Conservation (phyloP, 495 filamentous ascomycete genomes). For the Letharia columbiana region DNA sequence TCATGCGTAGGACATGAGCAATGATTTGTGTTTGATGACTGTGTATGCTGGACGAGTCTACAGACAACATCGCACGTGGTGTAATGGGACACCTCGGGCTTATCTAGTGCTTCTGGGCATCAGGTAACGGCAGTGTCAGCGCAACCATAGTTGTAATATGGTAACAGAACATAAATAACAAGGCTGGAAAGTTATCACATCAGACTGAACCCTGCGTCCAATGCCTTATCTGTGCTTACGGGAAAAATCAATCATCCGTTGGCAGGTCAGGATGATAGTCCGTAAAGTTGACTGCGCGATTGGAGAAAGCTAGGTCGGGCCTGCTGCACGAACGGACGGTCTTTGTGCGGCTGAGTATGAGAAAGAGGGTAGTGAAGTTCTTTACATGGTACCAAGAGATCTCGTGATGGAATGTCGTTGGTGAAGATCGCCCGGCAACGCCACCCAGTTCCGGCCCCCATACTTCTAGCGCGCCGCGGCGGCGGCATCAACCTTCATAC, state of each 20-base stretch:
- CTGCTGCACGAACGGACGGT: background rate
- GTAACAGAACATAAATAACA: background rate
- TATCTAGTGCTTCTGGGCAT: background rate
- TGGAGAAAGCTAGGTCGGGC: too few species aligned
- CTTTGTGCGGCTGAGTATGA: too few species aligned
- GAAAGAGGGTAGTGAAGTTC: background rate
- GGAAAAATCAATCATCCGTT: background rate
- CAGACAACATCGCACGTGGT: background rate
- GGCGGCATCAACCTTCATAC: background rate
- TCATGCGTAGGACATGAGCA: background rate
- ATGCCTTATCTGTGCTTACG: background rate
- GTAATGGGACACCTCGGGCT: background rate
- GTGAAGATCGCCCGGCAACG: background rate
- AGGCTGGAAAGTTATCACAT: too few species aligned
- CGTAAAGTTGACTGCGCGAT: background rate
- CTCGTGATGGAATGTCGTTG: background rate
- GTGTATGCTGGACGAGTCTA: background rate
- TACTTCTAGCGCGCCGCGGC: background rate
- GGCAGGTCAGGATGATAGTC: background rate
- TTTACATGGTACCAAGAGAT: background rate
- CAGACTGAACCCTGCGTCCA: too few species aligned
- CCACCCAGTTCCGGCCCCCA: background rate
- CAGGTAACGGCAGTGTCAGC: background rate
- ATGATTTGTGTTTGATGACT: background rate
- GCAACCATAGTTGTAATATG: background rate